Evolutionary conservation across 352 stramenopile genomes (phyloP), one percentile per base, ranked within the genome.

Genomic region (Globisporangium radiosum): DNA sequence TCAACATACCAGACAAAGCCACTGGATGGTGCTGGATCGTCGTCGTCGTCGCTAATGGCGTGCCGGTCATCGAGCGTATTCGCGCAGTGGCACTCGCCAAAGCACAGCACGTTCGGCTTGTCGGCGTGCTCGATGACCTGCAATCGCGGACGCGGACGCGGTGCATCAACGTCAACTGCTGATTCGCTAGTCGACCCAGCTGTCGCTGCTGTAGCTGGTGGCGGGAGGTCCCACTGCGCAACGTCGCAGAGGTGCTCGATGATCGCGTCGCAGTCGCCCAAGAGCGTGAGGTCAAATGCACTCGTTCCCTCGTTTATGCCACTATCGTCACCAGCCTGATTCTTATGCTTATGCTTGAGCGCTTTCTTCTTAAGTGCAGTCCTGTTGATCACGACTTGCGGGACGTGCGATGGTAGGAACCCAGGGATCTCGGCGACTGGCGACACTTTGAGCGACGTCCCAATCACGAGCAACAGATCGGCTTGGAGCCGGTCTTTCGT

Each of bases 401-500:
- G 87, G 40, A 94, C 87, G 52, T 92, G 75, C 1, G 71, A 63
- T 2, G 85, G 79, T 40, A 96, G 67, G 57, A 89, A 94, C n/a
- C 83, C 83, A 6, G 85, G 85, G 48, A 97, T 92, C 59, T 90
- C 81, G n/a, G 92, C 90, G 17, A 99, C 91, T 4, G 97, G 97
- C 43, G 86, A 86, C 38, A 99, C 97, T 57, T 97, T 96, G 3
- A 99, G 77, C 7, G 92, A 98, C 25, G 97, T 99, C 54, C 97
- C 97, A 64, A 99, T 98, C 19, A 99, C 95, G 45, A 99, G 87
- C 39, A 99, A 70, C 25, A 98, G 71, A 75, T 99, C 96, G 0
- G 87, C 93, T 45, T 90, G 81, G 19, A 90, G 48, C 2, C 77
- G 73, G 51, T 90, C 80, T 52, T 86, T 85, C 3, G 78, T 85